phyloP scores from a whole-genome alignment of 106 monocot species.

The Apostasia shenzhenica region DNA sequence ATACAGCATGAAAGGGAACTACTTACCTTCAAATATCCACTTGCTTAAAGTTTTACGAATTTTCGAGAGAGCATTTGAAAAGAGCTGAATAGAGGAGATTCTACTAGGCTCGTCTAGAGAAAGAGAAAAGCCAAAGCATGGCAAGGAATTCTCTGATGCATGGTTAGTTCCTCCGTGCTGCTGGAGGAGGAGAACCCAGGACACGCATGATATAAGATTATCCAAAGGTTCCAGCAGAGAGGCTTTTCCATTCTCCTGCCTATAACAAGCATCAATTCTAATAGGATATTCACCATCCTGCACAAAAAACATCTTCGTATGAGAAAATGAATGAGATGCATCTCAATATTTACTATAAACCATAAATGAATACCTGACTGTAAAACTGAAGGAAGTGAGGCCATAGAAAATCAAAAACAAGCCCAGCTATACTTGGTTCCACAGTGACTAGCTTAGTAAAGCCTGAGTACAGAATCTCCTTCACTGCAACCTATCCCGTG shows the following conservation, averaged over 20 bases:
- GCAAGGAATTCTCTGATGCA: conserved; percentile 41
- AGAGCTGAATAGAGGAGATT: conserved; percentile 48
- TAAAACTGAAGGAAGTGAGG: conserved; percentile 81
- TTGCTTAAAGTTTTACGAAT: conserved; percentile 44
- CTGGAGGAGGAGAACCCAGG: conserved; percentile 78
- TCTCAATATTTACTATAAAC: background rate
- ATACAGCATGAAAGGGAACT: background rate
- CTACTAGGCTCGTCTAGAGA: conserved; percentile 74
- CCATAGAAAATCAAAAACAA: conserved; percentile 78
- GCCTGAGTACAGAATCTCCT: conserved; percentile 64
- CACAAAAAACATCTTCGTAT: conserved; percentile 2
- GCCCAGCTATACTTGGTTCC: conserved; percentile 46
- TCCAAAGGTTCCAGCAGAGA: conserved; percentile 69
- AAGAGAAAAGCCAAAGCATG: conserved; percentile 76
- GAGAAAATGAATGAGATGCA: background rate
- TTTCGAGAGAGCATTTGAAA: conserved; percentile 63
- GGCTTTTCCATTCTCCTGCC: conserved; percentile 51
- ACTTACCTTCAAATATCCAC: conserved; percentile 48
- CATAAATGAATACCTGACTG: conserved; percentile 31
- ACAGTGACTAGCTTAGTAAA: conserved; percentile 59
- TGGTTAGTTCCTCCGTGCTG: conserved; percentile 34
- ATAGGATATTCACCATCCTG: conserved; percentile 61
- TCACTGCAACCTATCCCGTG: conserved; percentile 54
- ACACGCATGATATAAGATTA: conserved; percentile 63
- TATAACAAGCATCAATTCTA: conserved; percentile 56